A percentile compares a stretch with the other conserved stretches of the same genome.
Evolutionary conservation across 768 basidiomycete species (phyloP).

Genomic region (Tephrocybe sp.): DNA sequence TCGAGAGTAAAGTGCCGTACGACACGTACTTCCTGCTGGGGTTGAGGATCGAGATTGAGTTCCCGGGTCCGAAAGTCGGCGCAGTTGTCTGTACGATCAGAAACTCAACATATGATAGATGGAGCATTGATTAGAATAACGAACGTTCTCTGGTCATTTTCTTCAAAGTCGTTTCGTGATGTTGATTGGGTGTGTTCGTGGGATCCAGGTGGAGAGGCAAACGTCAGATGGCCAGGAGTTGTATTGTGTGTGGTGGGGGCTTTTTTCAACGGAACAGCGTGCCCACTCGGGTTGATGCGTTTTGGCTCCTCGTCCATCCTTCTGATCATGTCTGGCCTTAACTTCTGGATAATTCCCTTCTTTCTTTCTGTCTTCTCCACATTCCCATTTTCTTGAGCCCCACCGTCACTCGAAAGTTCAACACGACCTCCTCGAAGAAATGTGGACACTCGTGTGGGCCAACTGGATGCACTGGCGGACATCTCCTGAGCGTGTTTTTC

Average conservation of each 20-base stretch:
- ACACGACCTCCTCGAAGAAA: constrained; percentile 29
- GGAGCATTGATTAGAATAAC: not conserved
- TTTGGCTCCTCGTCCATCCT: constrained; percentile 69
- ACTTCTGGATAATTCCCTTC: constrained; percentile 30
- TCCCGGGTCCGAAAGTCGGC: constrained; percentile 40
- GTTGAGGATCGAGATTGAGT: constrained; percentile 32
- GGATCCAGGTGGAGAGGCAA: constrained; percentile 15
- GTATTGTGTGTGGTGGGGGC: constrained; percentile 16
- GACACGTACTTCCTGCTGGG: constrained; percentile 30
- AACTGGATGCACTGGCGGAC: constrained; percentile 11
- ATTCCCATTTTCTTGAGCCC: constrained; percentile 11
- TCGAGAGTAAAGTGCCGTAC: not conserved
- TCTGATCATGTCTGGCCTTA: constrained; percentile 77
- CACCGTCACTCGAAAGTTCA: constrained; percentile 25
- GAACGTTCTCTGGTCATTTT: constrained; percentile 3
- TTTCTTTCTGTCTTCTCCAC: constrained; percentile 19
- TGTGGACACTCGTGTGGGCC: constrained; percentile 29
- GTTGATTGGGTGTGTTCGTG: not conserved
- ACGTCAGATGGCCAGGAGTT: constrained; percentile 19
- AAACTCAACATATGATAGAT: not conserved
- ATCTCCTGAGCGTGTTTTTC: constrained; percentile 8
- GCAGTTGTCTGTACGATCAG: constrained; percentile 13
- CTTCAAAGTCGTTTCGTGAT: constrained; percentile 8
- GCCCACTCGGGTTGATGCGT: constrained; percentile 73
- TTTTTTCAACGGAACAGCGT: constrained; percentile 31